These are phyloP conservation scores for Anisodus acutangulus DNA, from an alignment of 257 asterid genomes.

Conservation along the genomic window DNA sequence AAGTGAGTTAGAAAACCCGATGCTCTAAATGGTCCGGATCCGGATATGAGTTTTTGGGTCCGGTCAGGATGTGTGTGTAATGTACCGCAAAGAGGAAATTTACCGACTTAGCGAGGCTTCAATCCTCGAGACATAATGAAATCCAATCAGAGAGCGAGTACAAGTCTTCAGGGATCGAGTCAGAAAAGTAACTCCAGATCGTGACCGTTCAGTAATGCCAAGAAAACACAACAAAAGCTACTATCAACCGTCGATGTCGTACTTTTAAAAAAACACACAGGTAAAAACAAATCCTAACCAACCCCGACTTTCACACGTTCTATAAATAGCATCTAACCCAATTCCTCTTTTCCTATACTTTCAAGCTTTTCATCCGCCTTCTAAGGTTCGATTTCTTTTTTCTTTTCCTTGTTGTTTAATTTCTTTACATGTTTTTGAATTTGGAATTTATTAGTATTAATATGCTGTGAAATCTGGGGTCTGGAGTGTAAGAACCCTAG, in stretches of 20 bases:
- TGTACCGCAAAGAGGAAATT: neutral
- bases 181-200: neutral
- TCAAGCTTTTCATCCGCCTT: neutral
- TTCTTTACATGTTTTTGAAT: neutral
- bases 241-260: neutral
- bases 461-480: too few species aligned
- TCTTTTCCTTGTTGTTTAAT: neutral
- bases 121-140: neutral
- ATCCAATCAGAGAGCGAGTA: constrained; percentile 20
- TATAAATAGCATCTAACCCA: neutral
- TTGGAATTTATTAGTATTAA: too few species aligned
- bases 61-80: neutral
- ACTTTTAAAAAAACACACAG: neutral
- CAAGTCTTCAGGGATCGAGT: neutral
- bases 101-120: neutral
- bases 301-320: constrained; percentile 8
- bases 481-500: too few species aligned
- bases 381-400: neutral
- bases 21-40: neutral
- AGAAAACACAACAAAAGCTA: constrained; percentile 13
- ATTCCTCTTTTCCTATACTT: fast-evolving
- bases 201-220: neutral
- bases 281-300: constrained; percentile 15
- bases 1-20: neutral
- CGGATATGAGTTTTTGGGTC: neutral